Evolutionary conservation across 1,139 yeast species (phyloP).

Genomic region (Zygosaccharomyces pseudobailii): DNA sequence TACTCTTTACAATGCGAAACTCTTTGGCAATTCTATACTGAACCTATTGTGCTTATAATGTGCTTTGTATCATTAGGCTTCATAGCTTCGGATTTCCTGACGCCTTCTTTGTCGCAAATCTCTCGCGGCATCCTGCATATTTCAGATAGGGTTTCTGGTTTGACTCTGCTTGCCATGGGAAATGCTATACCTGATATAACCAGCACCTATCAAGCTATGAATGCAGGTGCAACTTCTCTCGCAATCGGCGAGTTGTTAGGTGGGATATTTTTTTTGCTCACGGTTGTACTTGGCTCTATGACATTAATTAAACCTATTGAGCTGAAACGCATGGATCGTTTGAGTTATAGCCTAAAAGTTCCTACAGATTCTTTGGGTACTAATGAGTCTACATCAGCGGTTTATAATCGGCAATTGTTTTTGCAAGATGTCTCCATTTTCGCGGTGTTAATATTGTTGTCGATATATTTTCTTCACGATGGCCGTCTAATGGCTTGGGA

Average conservation of each 20-base stretch:
- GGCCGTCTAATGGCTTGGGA: constrained; percentile 26
- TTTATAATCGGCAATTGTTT: constrained; percentile 21
- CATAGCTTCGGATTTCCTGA: constrained; percentile 31
- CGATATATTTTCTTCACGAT: constrained; percentile 19
- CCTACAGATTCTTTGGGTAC: neutral
- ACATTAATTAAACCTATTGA: constrained; percentile 21
- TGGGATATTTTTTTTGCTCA: constrained; percentile 40
- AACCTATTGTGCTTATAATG: constrained; percentile 18
- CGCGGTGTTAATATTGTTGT: constrained; percentile 16
- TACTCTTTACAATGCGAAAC: constrained; percentile 1
- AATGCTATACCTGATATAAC: constrained; percentile 91
- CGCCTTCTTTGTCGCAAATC: constrained; percentile 29
- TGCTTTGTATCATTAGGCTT: constrained; percentile 29
- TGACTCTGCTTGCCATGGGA: constrained; percentile 84
- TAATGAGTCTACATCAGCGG: constrained; percentile 8
- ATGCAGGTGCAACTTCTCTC: constrained; percentile 59
- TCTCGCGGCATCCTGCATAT: constrained; percentile 43
- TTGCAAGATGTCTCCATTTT: constrained; percentile 26
- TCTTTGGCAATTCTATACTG: constrained; percentile 13
- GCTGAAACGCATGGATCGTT: constrained; percentile 9
- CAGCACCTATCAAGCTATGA: constrained; percentile 78
- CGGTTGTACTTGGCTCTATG: constrained; percentile 31
- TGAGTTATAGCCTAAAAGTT: neutral
- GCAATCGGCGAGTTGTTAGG: constrained; percentile 89
- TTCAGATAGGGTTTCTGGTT: constrained; percentile 78